Evolutionary conservation across 352 stramenopile species (phyloP).

Genomic region (Phytophthora lateralis): DNA sequence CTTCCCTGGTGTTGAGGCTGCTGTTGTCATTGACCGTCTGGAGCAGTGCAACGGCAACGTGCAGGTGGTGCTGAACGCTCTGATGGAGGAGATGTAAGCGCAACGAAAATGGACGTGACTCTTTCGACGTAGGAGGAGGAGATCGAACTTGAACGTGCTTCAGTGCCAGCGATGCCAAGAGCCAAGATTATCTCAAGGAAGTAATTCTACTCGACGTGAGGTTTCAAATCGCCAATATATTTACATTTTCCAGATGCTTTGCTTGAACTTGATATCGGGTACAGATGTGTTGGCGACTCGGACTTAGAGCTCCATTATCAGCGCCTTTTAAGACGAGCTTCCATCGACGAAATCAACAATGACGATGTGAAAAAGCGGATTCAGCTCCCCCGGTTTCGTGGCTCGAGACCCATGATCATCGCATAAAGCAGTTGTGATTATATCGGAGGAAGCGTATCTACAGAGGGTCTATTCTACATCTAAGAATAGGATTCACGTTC

Average conservation of each 20-base stretch:
- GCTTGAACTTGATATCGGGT: not conserved
- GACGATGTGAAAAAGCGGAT: not conserved
- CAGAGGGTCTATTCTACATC: too few relatives aligned
- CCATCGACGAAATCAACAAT: not conserved
- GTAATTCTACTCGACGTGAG: conserved; percentile 10
- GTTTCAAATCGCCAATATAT: conserved; percentile 25
- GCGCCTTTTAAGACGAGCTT: too few relatives aligned
- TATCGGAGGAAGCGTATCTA: too few relatives aligned
- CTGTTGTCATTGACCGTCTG: conserved; percentile 59
- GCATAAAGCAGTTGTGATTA: not conserved
- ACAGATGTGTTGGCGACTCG: too few relatives aligned
- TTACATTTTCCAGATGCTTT: conserved; percentile 21
- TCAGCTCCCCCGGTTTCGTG: not conserved
- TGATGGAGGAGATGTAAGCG: conserved; percentile 84
- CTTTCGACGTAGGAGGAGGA: conserved; percentile 29
- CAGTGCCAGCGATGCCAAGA: conserved; percentile 16
- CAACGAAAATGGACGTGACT: conserved; percentile 1
- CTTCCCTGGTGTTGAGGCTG: conserved; percentile 61
- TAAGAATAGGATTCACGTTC: too few relatives aligned
- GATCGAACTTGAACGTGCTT: conserved; percentile 19
- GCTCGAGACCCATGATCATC: not conserved
- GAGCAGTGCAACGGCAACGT: conserved; percentile 86
- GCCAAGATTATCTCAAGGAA: conserved; percentile 15
- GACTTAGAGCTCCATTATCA: too few relatives aligned
- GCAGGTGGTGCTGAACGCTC: conserved; percentile 76